A percentile compares a stretch with the other conserved stretches of the same genome.
Conservation (phyloP, 768 basidiomycete species). For the Kwoniella newhampshirensis region DNA sequence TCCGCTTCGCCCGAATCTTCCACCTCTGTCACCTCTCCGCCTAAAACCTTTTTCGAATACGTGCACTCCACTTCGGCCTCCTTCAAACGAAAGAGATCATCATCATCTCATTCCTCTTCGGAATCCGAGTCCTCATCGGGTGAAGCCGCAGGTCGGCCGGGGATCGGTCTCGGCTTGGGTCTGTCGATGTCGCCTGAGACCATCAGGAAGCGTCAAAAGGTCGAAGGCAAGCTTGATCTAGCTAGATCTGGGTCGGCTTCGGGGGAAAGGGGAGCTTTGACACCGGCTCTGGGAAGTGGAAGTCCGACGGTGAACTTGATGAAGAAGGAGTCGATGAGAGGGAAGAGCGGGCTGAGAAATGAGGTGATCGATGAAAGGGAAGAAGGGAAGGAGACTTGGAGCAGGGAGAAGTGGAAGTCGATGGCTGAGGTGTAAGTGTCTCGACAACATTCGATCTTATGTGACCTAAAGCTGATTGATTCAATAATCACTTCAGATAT, state of each 20-base stretch:
- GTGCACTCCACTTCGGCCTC: conserved; percentile 17
- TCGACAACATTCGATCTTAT: neutral
- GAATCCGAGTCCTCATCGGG: neutral
- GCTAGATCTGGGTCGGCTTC: neutral
- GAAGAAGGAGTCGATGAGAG: conserved; percentile 1
- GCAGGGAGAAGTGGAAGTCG: conserved; percentile 32
- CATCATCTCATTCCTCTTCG: conserved; percentile 6
- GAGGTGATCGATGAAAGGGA: conserved; percentile 14
- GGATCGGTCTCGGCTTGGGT: conserved; percentile 35
- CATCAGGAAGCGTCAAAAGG: conserved; percentile 4
- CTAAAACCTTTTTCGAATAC: conserved; percentile 19
- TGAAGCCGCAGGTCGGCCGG: neutral
- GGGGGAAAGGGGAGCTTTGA: conserved; percentile 3
- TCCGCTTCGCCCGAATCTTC: conserved; percentile 20
- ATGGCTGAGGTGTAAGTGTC: conserved; percentile 19
- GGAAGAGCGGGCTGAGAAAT: conserved; percentile 20
- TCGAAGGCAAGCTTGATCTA: neutral
- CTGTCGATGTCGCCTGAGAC: conserved; percentile 10
- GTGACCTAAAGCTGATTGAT: neutral
- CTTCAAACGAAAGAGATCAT: conserved; percentile 22
- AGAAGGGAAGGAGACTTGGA: conserved; percentile 23
- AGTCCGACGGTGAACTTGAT: neutral
- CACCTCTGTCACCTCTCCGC: conserved; percentile 5
- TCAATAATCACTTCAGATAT: conserved; percentile 16
- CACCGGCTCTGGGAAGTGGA: neutral